phyloP scores from a whole-genome alignment of 2,329 filamentous ascomycete species.

The Xylariaceae sp. region DNA sequence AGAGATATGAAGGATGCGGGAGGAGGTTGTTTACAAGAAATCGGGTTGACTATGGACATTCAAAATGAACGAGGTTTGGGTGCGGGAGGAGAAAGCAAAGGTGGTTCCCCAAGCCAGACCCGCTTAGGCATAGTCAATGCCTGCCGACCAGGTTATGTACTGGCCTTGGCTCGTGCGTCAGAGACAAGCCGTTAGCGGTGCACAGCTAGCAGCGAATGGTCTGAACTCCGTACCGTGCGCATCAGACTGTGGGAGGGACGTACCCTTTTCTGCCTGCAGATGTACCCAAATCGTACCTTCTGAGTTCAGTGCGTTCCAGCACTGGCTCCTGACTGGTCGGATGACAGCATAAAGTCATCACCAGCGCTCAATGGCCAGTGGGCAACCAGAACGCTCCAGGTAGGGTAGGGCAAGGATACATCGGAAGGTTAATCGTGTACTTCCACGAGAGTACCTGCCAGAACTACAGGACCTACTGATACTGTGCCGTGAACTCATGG shows the following conservation, averaged over 20 bases:
- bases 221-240: neutral
- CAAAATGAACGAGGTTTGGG: constrained; percentile 30
- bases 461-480: neutral
- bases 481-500: neutral
- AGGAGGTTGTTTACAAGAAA: constrained; percentile 29
- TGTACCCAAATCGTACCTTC: constrained; percentile 2
- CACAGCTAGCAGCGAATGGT: neutral
- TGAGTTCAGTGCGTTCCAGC: constrained; percentile 9
- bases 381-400: neutral
- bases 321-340: constrained; percentile 2
- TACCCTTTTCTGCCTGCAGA: neutral
- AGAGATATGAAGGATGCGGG: constrained; percentile 18
- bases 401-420: neutral
- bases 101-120: constrained; percentile 15
- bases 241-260: neutral
- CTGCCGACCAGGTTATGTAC: neutral
- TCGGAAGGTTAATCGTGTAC: neutral
- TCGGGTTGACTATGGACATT: constrained; percentile 26
- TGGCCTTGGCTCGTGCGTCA: constrained; percentile 19
- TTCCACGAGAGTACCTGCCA: neutral
- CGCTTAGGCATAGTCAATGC: constrained; percentile 4
- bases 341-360: constrained; percentile 20
- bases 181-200: constrained; percentile 3
- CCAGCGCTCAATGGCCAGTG: neutral
- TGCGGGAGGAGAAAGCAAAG: constrained; percentile 23